Evolutionary conservation across 176 grass and related monocot genomes (phyloP), one percentile per base, ranked within the genome.

Genomic region (Luzula sylvatica): DNA sequence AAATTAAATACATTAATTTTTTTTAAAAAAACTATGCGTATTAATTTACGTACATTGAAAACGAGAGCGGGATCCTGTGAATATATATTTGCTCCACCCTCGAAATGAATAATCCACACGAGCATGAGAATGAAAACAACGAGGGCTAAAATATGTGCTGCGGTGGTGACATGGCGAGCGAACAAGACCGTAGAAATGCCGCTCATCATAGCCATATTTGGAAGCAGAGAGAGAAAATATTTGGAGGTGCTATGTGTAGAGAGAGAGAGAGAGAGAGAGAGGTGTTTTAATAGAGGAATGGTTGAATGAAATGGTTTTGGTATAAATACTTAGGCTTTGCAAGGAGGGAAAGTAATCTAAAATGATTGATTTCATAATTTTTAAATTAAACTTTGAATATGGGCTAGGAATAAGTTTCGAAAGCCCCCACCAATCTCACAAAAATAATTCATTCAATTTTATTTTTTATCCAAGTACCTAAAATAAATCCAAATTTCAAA

Each of bases 41-140:
- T 6, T 9, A 50, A n/a, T 15, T 20, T 13, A 12, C 66, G 25
- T 58, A 96, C 92, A 17, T 96, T 96, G 67, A 89, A 96, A 13
- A 96, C 64, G 28, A 65, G 63, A 3, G 78, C 55, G 3, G 81
- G 65, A 63, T 96, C 77, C 0, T 86, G 67, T 20, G 84, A 86
- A 61, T 77, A 65, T 4, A 96, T 80, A 59, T 79, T 72, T 46
- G 76, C 79, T 56, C 92, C 81, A 52, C 92, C 85, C 3, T 86
- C 61, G 54, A 35, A 96, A 55, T 58, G 92, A 43, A 96, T 70
- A 52, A 89, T 71, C 92, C 92, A 96, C 27, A 86, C 92, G 23
- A 96, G 84, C 72, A 89, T 70, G 20, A 96, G 81, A 42, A 96
- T 50, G 16, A 78, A 81, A 4, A 63, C 70, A 17, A 67, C 32